These are phyloP conservation scores for Lenwebbia sp. DNA, from an alignment of 345 rosid species.

Conservation along the genomic window DNA sequence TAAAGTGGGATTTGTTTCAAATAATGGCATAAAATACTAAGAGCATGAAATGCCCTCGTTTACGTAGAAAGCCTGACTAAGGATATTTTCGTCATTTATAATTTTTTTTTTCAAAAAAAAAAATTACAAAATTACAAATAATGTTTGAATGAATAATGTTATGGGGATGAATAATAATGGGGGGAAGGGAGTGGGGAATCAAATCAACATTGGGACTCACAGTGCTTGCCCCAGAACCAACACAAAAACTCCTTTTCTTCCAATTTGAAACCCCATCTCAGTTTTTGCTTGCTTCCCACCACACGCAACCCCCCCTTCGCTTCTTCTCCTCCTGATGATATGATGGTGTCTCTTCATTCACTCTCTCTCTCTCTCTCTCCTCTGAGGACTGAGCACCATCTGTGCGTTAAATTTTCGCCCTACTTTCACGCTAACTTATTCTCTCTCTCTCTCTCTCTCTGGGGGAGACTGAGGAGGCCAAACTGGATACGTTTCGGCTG, in stretches of 20 bases:
- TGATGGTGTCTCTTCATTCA: not conserved
- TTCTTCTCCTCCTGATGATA: not conserved
- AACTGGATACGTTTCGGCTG: not conserved
- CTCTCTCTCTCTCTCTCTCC: not conserved
- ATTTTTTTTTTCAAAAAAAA: no score
- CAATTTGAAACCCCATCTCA: not conserved
- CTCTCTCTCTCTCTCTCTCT: not conserved
- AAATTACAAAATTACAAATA: no score
- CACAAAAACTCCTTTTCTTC: not conserved
- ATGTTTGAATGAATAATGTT: not conserved
- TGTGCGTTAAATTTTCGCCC: not conserved
- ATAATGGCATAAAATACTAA: no score
- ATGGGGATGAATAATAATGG: not conserved
- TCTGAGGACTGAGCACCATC: not conserved
- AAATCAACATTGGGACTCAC: not conserved
- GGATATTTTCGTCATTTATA: no score
- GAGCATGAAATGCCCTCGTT: no score
- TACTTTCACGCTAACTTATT: not conserved
- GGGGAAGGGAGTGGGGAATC: not conserved
- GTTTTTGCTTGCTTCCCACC: not conserved
- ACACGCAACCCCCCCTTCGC: not conserved
- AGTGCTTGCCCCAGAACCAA: not conserved
- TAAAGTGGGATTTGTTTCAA: no score
- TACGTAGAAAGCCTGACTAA: fast-evolving
- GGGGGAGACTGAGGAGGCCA: not conserved